These are phyloP conservation scores for Ophiostoma ulmi DNA, from an alignment of 2,329 filamentous ascomycete genomes.

Conservation along the genomic window DNA sequence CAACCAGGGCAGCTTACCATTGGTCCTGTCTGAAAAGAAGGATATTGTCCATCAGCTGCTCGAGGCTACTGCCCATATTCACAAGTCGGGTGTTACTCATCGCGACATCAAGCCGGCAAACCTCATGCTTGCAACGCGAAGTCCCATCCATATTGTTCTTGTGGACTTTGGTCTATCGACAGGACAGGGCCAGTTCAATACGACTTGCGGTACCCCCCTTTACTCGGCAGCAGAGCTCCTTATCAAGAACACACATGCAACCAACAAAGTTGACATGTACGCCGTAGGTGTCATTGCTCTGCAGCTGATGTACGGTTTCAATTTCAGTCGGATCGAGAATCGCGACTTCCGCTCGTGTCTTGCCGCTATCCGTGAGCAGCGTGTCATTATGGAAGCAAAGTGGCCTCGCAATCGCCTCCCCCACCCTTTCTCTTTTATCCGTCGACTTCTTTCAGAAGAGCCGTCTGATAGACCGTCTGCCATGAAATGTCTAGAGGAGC, in stretches of 20 bases:
- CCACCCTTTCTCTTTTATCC: neutral
- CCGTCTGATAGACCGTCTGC: neutral
- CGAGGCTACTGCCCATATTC: conserved; percentile 19
- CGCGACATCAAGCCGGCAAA: conserved; percentile 26
- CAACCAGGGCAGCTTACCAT: neutral
- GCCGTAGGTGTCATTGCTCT: conserved; percentile 17
- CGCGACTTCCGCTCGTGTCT: conserved; percentile 6
- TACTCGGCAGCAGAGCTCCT: conserved; percentile 18
- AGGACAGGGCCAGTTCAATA: conserved; percentile 1
- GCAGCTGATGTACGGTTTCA: conserved; percentile 14
- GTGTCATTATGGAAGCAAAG: neutral
- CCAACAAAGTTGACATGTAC: conserved; percentile 20
- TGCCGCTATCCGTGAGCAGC: conserved; percentile 6
- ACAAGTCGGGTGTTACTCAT: conserved; percentile 16
- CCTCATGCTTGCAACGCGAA: conserved; percentile 15
- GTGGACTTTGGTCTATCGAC: conserved; percentile 23
- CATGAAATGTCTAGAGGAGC: neutral
- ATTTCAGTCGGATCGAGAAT: conserved; percentile 2
- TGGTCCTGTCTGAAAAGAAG: neutral
- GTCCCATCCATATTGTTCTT: conserved; percentile 17
- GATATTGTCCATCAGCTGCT: conserved; percentile 22
- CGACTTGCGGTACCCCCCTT: conserved; percentile 17
- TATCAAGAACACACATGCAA: neutral
- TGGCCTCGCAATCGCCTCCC: neutral
- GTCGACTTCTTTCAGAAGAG: neutral